Conservation (phyloP, 2,329 filamentous ascomycete species). For the Neurospora crassa region DNA sequence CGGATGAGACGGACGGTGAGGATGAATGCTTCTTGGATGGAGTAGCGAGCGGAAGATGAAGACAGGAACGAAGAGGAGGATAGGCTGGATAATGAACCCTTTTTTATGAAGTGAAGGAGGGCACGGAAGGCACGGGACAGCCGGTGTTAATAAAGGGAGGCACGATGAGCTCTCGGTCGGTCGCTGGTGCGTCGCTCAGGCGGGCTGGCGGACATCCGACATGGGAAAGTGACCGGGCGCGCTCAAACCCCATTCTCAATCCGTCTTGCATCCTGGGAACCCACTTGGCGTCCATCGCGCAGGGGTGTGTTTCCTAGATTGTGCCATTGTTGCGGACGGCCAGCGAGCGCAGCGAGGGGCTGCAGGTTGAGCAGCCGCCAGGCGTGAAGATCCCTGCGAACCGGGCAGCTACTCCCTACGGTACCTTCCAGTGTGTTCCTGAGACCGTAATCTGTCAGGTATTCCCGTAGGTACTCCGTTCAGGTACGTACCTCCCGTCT, state of each 20-base stretch:
- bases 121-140: constrained; percentile 3
- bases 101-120: constrained; percentile 1
- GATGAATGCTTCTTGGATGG: not conserved
- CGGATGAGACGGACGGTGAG: not conserved
- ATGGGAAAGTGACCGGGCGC: constrained; percentile 18
- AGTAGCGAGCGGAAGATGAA: constrained; percentile 1
- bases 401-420: not conserved
- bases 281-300: constrained; percentile 1
- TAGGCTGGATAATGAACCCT: not conserved
- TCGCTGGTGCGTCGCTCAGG: not conserved
- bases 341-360: constrained; percentile 5
- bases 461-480: not conserved
- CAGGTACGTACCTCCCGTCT: not conserved
- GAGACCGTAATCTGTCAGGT: not conserved
- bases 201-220: constrained; percentile 3
- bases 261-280: not conserved
- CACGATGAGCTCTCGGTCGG: constrained; percentile 4
- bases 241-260: constrained; percentile 18
- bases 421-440: not conserved
- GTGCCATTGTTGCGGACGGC: not conserved
- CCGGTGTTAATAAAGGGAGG: constrained; percentile 10
- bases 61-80: not conserved
- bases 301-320: constrained; percentile 6
- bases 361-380: constrained; percentile 5
- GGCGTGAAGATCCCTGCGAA: constrained; percentile 13